phyloP scores from a whole-genome alignment of 2,329 filamentous ascomycete genomes.

The Colletotrichum orbiculare region DNA sequence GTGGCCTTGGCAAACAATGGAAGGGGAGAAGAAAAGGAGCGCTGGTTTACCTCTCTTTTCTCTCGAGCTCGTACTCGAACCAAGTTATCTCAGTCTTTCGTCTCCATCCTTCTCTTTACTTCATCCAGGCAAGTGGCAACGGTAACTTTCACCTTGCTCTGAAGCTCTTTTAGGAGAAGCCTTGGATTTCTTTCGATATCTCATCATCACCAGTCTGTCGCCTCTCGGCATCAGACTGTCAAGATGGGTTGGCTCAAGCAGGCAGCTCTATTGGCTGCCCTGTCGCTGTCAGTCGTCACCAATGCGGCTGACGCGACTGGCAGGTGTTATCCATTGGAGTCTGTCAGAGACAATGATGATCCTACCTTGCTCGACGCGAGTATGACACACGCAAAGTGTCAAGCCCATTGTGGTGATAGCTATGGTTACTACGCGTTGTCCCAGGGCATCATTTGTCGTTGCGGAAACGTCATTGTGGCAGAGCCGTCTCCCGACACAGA shows the following conservation, averaged over 20 bases:
- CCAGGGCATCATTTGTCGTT: not conserved
- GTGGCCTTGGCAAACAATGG: too few relatives aligned
- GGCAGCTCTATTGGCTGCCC: not conserved
- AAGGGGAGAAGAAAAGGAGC: too few relatives aligned
- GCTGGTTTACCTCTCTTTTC: too few relatives aligned
- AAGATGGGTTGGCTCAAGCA: conserved; percentile 5
- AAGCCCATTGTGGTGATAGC: not conserved
- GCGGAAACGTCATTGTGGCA: not conserved
- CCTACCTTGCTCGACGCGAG: not conserved
- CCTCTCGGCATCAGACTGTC: too few relatives aligned
- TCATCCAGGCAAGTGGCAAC: not conserved
- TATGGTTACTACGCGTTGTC: not conserved
- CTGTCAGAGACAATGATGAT: not conserved
- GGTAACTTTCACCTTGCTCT: not conserved
- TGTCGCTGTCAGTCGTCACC: not conserved
- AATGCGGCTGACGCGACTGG: not conserved
- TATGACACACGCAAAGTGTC: not conserved
- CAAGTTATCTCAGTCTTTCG: too few relatives aligned
- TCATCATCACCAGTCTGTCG: not conserved
- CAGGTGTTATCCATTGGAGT: not conserved
- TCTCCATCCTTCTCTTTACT: not conserved
- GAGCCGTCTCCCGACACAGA: not conserved
- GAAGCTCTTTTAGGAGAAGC: conserved; percentile 6
- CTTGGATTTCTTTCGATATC: too few relatives aligned
- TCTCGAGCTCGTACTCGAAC: too few relatives aligned